Evolutionary conservation across 805 yeast genomes (phyloP).

Genomic region (Ogataea saltuana): DNA sequence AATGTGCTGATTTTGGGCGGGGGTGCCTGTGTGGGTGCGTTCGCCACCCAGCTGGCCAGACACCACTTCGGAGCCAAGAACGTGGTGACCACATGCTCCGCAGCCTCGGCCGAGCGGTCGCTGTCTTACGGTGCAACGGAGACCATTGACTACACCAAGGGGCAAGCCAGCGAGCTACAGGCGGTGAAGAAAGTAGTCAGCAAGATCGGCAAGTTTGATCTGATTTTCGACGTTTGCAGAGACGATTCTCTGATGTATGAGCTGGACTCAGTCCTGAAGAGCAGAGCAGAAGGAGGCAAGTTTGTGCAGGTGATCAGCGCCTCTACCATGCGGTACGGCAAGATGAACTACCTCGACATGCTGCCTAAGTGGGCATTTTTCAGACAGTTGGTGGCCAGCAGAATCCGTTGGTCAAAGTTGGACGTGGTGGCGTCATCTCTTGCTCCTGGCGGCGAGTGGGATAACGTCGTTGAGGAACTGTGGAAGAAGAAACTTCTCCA

Average conservation of each 20-base stretch:
- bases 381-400: constrained; percentile 13
- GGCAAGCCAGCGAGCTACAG: constrained; percentile 37
- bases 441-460: constrained; percentile 16
- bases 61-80: constrained; percentile 44
- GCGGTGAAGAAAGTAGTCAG: constrained; percentile 35
- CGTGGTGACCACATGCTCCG: constrained; percentile 55
- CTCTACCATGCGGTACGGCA: constrained; percentile 38
- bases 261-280: constrained; percentile 45
- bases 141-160: constrained; percentile 57
- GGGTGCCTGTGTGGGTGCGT: constrained; percentile 66
- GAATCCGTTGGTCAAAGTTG: constrained; percentile 19
- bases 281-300: constrained; percentile 46
- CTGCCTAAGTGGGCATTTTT: constrained; percentile 26
- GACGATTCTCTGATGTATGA: constrained; percentile 48
- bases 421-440: constrained; percentile 9
- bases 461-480: constrained; percentile 41
- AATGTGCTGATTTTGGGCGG: constrained; percentile 71
- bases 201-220: constrained; percentile 52
- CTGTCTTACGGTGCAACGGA: constrained; percentile 52
- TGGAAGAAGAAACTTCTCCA: constrained; percentile 46
- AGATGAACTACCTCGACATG: constrained; percentile 27
- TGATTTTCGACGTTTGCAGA: constrained; percentile 68
- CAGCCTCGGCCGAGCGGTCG: constrained; percentile 30
- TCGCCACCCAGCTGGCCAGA: constrained; percentile 57
- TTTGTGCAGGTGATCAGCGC: constrained; percentile 64